Base-by-base conservation (phyloP, 306 rosid species). In the Malus asiatica region DNA sequence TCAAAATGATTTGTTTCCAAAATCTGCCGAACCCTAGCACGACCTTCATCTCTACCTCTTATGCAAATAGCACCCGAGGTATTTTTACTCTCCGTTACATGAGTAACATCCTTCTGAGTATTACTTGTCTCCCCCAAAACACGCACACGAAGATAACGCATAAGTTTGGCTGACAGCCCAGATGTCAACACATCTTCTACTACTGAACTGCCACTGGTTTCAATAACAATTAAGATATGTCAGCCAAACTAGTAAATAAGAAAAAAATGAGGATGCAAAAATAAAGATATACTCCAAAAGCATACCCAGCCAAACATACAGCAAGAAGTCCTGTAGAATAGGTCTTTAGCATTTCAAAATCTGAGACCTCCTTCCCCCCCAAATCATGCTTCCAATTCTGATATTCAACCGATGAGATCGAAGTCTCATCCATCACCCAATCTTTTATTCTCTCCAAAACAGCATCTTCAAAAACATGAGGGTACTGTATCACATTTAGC, bases 151-250 rank as follows among this genome's bases (percentile, higher is more conserved):
- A 96, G 97, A 83, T 89, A 93, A 7, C 91, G 98, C 99, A 96
- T 96, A 64, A 96, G 96, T 86, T 92, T 90, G 70, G 98, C 96
- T 74, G 99, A 87, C 81, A 96, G 84, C 63, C 98, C 92, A 74
- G 97, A 91, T 13, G 96, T 89, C 87, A 95, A 87, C 32, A 92
- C 99, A 74, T 92, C 99, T 91, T 93, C 98, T 62, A 96, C 94
- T 52, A 96, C 81, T 78, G 82, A 87, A 80, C 88, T 84, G 15
- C 97, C 96, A 11, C 99, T 92, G 89, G 71, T 46, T 84, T 73
- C 58, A 70, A 67, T 58, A 73, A 23, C 78, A 12, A 71, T 42
- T 48, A 20, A 42, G 35, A 71, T 71, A 76, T 58, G 53, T 57
- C 61, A 80, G 71, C 29, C 35, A 63, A 76, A 77, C 60, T 48